Evolutionary conservation across 164 flowering plant genomes (phyloP).

Genomic region (Aristolochia californica): DNA sequence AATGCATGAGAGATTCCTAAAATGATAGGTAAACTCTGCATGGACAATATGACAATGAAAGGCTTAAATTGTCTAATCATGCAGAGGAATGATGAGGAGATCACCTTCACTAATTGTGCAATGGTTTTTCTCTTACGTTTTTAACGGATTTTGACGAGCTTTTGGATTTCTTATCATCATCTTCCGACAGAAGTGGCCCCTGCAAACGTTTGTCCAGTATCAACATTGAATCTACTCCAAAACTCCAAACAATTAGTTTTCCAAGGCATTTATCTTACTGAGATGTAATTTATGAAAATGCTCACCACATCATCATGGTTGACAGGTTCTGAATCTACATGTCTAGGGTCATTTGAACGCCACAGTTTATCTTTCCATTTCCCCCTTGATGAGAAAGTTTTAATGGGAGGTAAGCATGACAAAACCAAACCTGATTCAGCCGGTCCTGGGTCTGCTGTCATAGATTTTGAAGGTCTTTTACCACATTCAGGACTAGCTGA

Average conservation of each 20-base stretch:
- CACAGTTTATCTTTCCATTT: slow-evolving; percentile 24
- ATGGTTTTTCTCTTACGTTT: slow-evolving; percentile 59
- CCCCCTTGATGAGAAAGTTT: slow-evolving; percentile 25
- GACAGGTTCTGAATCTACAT: slow-evolving; percentile 18
- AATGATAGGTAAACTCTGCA: too few relatives aligned
- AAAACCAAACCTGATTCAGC: slow-evolving; percentile 31
- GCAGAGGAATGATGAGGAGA: not conserved
- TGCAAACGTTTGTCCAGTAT: slow-evolving; percentile 11
- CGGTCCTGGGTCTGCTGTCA: too few relatives aligned
- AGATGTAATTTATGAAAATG: slow-evolving; percentile 2
- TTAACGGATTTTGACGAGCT: slow-evolving; percentile 31
- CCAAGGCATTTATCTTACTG: not conserved
- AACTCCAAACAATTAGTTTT: not conserved
- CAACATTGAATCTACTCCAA: not conserved
- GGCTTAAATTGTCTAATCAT: too few relatives aligned
- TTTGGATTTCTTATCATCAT: slow-evolving; percentile 19
- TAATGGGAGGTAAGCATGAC: slow-evolving; percentile 26
- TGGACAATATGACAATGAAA: too few relatives aligned
- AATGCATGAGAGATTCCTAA: too few relatives aligned
- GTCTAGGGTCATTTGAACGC: slow-evolving; percentile 13
- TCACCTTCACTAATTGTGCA: slow-evolving; percentile 69
- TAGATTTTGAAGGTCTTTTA: too few relatives aligned
- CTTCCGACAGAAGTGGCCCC: slow-evolving; percentile 19
- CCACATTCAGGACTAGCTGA: not conserved
- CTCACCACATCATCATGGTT: slow-evolving; percentile 31